These are phyloP conservation scores for Sphaerostilbella broomeana DNA, from an alignment of 2,329 filamentous ascomycete species.

Conservation along the genomic window DNA sequence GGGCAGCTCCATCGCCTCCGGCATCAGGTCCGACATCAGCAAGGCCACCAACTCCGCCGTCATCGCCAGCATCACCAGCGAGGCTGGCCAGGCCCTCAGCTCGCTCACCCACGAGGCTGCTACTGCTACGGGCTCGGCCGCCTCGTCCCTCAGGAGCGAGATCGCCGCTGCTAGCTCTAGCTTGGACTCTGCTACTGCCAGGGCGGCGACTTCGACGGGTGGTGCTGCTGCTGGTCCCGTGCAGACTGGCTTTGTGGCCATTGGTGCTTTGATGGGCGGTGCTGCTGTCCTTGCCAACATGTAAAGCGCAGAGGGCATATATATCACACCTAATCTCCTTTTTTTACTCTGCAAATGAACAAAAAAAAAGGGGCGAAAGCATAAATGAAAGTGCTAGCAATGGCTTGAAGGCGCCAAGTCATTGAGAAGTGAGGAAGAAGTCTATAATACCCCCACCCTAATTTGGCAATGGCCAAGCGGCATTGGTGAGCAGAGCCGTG, in stretches of 20 bases:
- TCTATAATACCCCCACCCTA: slow-evolving; percentile 6
- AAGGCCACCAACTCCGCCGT: slow-evolving; percentile 9
- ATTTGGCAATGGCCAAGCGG: slow-evolving; percentile 1
- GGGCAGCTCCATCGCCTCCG: slow-evolving; percentile 3
- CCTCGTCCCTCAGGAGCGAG: slow-evolving; percentile 19
- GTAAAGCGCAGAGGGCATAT: slow-evolving; percentile 22
- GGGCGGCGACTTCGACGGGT: slow-evolving; percentile 16
- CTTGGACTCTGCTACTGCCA: slow-evolving; percentile 14
- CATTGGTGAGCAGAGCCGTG: neutral
- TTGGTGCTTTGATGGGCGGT: slow-evolving; percentile 42
- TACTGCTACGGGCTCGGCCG: slow-evolving; percentile 17
- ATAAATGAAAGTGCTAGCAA: no score
- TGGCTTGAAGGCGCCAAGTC: no score
- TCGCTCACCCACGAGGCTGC: slow-evolving; percentile 18
- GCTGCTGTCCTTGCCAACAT: slow-evolving; percentile 39
- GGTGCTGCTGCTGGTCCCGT: slow-evolving; percentile 23
- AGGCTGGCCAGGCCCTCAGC: slow-evolving; percentile 20
- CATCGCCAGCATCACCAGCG: slow-evolving; percentile 15
- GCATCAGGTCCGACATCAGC: slow-evolving; percentile 11
- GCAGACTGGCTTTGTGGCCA: slow-evolving; percentile 37
- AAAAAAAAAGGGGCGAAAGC: no score
- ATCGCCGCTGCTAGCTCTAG: slow-evolving; percentile 18
- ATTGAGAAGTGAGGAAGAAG: neutral
- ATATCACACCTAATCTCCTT: no score
- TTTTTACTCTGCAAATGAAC: no score